Base-by-base conservation (phyloP, 768 basidiomycete genomes). In the Lentinus tigrinus region DNA sequence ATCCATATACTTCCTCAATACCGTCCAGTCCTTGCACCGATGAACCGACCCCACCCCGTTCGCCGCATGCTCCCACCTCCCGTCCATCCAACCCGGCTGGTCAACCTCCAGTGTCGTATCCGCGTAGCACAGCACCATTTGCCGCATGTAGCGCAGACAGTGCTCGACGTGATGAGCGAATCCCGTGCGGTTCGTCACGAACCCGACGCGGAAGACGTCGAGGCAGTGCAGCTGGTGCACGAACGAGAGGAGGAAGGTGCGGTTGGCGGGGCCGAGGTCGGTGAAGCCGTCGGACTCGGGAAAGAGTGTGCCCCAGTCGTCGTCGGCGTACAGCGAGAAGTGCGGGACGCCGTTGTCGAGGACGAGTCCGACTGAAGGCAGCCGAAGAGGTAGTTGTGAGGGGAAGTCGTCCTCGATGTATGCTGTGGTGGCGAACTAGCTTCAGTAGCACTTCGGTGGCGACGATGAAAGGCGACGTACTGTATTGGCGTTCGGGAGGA, bases 291-390 rank as follows among this genome's bases (percentile, higher is more conserved):
- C 36, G 19, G 54, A 47, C 27, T 48, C n/a, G 21, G 60, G 59
- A 50, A 69, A 75, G 8, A 74, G 62, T 2, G 70, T 65, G 24
- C 67, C 74, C 74, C 74, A 75, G 39, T 73, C 72, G 54, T 68
- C 67, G 55, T 75, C 73, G 56, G 72, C 63, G 56, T 66, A 64
- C 9, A 75, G 69, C 2, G 66, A 66, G 52, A 74, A 74, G 52
- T 69, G 70, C 0, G 53, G 64, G 9, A 59, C 55, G 31, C 71
- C 67, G 3, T 61, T 52, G 21, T 62, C 61, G 55, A 74, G 64
- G 37, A 62, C 67, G 56, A 73, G 66, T 11, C 71, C 69, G 17
- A 67, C 71, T 9, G 59, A 49, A 4, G 73, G 72, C 43, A 74
- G 55, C 4, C 60, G 52, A 21, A 74, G 14, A 0, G 73, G 73